phyloP scores from a whole-genome alignment of 2,329 filamentous ascomycete species.

The Hysterium pulicare region DNA sequence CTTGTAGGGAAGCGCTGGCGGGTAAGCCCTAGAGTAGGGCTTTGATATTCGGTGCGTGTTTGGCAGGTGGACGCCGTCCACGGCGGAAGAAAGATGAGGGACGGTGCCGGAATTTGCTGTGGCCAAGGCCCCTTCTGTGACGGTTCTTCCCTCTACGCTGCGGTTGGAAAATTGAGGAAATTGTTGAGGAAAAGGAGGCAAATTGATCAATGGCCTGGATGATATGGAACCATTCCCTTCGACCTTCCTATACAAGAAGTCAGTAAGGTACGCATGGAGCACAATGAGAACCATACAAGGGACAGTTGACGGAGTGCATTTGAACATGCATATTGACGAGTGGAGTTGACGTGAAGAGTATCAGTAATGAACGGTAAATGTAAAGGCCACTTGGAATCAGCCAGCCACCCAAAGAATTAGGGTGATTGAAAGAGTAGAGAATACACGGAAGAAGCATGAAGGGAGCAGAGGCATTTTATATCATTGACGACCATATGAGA shows the following conservation, averaged over 20 bases:
- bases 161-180: too few species aligned
- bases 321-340: neutral
- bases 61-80: too few species aligned
- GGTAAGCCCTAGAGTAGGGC: neutral
- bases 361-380: too few species aligned
- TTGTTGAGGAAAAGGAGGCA: too few species aligned
- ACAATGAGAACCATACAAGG: neutral
- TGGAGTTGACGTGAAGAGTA: too few species aligned
- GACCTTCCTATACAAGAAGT: neutral
- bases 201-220: neutral
- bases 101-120: too few species aligned
- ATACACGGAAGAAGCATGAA: neutral
- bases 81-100: too few species aligned
- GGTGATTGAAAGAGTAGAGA: neutral
- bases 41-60: neutral
- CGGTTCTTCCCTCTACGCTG: too few species aligned
- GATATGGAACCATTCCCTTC: neutral
- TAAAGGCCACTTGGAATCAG: neutral
- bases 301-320: too few species aligned
- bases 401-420: neutral
- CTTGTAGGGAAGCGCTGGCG: neutral
- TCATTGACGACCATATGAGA: neutral
- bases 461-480: conserved; percentile 1
- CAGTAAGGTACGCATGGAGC: neutral
- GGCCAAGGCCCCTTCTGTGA: too few species aligned